phyloP scores from a whole-genome alignment of 2,329 filamentous ascomycete genomes.

The Alternaria incomplexa region DNA sequence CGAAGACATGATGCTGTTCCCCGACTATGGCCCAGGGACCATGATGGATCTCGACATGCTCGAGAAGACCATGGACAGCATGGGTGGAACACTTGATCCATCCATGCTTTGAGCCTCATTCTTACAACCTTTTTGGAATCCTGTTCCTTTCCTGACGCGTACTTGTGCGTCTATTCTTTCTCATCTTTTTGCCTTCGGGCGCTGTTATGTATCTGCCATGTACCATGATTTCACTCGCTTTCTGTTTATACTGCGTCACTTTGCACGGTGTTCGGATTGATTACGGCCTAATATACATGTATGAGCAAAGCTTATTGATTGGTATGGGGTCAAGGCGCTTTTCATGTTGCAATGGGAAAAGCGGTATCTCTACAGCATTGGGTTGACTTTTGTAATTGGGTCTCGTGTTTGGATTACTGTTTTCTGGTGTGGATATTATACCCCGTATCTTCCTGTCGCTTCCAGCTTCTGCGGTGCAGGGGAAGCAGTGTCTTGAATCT shows the following conservation, averaged over 20 bases:
- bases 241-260: background rate
- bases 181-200: background rate
- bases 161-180: background rate
- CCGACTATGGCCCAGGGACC: constrained; percentile 27
- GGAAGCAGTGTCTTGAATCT: constrained; percentile 1
- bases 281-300: background rate
- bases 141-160: background rate
- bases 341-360: background rate
- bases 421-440: constrained; percentile 14
- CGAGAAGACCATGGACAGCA: constrained; percentile 42
- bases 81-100: constrained; percentile 28
- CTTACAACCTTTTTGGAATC: background rate
- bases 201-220: constrained; percentile 1
- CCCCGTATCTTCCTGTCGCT: constrained; percentile 4
- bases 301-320: background rate
- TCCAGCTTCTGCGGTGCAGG: background rate
- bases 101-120: constrained; percentile 16
- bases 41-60: constrained; percentile 45
- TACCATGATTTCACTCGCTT: background rate
- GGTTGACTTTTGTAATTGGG: background rate
- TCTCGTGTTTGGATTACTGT: background rate
- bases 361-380: background rate
- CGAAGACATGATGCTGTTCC: constrained; percentile 45
- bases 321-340: background rate
- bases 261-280: background rate